Evolutionary conservation across 495 filamentous ascomycete species (phyloP), one percentile per base, ranked within the genome.

Genomic region (Cudoniella acicularis): DNA sequence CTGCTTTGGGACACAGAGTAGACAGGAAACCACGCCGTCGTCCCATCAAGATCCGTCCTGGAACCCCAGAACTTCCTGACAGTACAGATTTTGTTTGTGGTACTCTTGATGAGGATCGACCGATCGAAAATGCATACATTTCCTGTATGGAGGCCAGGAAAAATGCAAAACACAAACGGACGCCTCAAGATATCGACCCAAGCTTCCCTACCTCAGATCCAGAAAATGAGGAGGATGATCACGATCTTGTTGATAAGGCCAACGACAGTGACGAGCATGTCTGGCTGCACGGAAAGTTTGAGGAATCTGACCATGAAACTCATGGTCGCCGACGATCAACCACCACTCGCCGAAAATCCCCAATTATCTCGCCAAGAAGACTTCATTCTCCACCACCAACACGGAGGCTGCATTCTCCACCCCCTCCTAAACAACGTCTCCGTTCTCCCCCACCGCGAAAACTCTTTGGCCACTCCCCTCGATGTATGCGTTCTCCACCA

Each of bases 61-160:
- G 79, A 13, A 91, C 89, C 0, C 90, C 91, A 10, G 90, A 96
- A 57, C 75, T 98, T 8, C 94, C 94, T 10, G 94, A 98, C 72
- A 96, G 91, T 72, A 96, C 92, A 41, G 95, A 98, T 70, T 98
- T 98, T 67, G 94, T 98, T 22, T 96, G 94, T 67, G 94, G 94
- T 50, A 98, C 94, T 13, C 76, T 98, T 17, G 94, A 98, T 66
- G 94, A 98, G 69, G 94, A 98, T 69, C 87, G 90, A 51, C 88
- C 90, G n/a, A 72, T 98, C 41, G 94, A 98, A 69, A 88, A 89
- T 59, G 92, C 90, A 1, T 98, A 96, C 69, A 83, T 96, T 49
- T 90, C 89, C 10, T 89, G 87, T 62, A 77, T 94, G 56, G 89
- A 94, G 65, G 84, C 90, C 50, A 83, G 90, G 40, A 88, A 87